These are phyloP conservation scores for Diplogelasinospora grovesii DNA, from an alignment of 495 filamentous ascomycete species.

Conservation along the genomic window DNA sequence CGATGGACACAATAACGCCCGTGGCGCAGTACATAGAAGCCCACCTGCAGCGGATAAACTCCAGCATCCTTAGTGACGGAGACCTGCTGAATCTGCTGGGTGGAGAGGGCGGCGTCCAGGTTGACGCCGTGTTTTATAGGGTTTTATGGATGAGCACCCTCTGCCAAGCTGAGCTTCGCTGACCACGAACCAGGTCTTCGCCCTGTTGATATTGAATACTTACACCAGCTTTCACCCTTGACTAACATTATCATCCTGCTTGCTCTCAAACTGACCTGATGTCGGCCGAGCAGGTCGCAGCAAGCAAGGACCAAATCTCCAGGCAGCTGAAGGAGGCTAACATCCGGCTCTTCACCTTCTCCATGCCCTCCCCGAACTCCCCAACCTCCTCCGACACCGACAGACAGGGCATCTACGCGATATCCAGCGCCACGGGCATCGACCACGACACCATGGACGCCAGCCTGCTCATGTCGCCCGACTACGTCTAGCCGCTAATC, in stretches of 20 bases:
- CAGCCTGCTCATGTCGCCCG: slow-evolving; percentile 84
- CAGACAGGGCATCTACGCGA: slow-evolving; percentile 55
- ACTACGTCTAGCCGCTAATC: slow-evolving; percentile 83
- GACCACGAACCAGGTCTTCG: slow-evolving; percentile 51
- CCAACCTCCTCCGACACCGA: slow-evolving; percentile 17
- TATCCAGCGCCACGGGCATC: slow-evolving; percentile 71
- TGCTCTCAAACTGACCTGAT: slow-evolving; percentile 71
- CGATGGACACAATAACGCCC: slow-evolving; percentile 58
- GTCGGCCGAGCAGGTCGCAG: slow-evolving; percentile 49
- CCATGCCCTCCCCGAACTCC: slow-evolving; percentile 19
- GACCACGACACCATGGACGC: slow-evolving; percentile 92
- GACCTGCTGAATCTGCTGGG: slow-evolving; percentile 77
- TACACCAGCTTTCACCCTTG: slow-evolving; percentile 61
- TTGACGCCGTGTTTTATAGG: slow-evolving; percentile 83
- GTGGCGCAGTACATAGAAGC: slow-evolving; percentile 70
- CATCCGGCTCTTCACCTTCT: slow-evolving; percentile 65
- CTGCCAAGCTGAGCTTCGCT: not conserved
- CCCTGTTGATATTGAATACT: slow-evolving; percentile 66
- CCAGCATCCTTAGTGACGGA: slow-evolving; percentile 54
- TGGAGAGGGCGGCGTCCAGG: slow-evolving; percentile 78
- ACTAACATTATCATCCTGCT: slow-evolving; percentile 86
- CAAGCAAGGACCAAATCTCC: slow-evolving; percentile 55
- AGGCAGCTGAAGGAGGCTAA: slow-evolving; percentile 52
- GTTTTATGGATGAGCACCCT: slow-evolving; percentile 32
- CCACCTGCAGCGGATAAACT: slow-evolving; percentile 59